A percentile compares a stretch with the other conserved stretches of the same genome.
phyloP scores from a whole-genome alignment of 345 rosid genomes.

The Rhizophora mangle region DNA sequence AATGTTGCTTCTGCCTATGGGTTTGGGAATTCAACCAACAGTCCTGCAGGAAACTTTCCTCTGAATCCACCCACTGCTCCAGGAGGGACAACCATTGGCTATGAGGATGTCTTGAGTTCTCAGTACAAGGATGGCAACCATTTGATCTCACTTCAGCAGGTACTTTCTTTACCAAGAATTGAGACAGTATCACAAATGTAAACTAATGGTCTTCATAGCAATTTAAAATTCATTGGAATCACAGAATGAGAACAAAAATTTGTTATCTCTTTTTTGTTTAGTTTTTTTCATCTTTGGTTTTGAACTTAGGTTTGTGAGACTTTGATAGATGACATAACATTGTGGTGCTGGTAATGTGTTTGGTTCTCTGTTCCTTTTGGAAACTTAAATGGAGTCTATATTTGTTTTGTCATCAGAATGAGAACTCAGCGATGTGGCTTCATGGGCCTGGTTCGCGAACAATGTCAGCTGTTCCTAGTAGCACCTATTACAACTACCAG shows the following conservation, averaged over 20 bases:
- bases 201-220: not conserved
- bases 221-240: not conserved
- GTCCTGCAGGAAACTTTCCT: conserved; percentile 71
- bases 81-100: conserved; percentile 57
- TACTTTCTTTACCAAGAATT: conserved; percentile 13
- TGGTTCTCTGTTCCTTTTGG: not conserved
- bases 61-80: conserved; percentile 61
- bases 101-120: conserved; percentile 71
- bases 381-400: conserved; percentile 3
- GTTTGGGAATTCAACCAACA: conserved; percentile 65
- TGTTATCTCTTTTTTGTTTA: too few relatives aligned
- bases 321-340: too few relatives aligned
- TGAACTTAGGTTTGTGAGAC: too few relatives aligned
- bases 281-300: too few relatives aligned
- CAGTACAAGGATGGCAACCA: conserved; percentile 82
- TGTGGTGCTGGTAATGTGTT: not conserved
- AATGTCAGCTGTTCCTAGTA: conserved; percentile 67
- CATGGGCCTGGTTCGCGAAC: conserved; percentile 79
- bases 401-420: conserved; percentile 48
- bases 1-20: conserved; percentile 82
- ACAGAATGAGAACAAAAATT: too few relatives aligned
- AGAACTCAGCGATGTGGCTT: conserved; percentile 81
- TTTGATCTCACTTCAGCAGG: conserved; percentile 79
- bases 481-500: conserved; percentile 80
- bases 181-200: conserved; percentile 1